phyloP scores from a whole-genome alignment of 2,329 filamentous ascomycete species.

The Colletotrichum sidae region DNA sequence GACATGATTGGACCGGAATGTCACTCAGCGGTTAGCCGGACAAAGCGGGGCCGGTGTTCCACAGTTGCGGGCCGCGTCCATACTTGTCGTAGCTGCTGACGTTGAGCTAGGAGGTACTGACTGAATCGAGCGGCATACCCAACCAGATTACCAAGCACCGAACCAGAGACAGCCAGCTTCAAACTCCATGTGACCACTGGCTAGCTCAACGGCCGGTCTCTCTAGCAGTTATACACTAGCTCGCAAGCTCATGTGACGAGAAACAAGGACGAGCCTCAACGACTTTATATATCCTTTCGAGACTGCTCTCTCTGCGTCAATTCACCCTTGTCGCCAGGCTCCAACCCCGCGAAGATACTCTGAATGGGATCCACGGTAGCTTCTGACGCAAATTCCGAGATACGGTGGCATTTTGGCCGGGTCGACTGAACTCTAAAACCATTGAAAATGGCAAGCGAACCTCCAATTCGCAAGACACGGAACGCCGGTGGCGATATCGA shows the following conservation, averaged over 20 bases:
- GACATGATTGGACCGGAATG: conserved; percentile 9
- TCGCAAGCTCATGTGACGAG: conserved; percentile 21
- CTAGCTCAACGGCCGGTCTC: background rate
- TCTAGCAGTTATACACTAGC: conserved; percentile 13
- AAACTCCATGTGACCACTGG: conserved; percentile 13
- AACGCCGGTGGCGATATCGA: conserved; percentile 2
- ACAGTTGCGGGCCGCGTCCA: conserved; percentile 11
- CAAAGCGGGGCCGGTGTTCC: conserved; percentile 17
- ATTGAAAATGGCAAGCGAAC: conserved; percentile 16
- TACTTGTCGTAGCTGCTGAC: conserved; percentile 9
- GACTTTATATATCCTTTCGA: background rate
- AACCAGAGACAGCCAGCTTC: conserved; percentile 10
- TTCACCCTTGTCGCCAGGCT: background rate
- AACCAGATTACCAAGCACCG: conserved; percentile 31
- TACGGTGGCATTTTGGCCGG: conserved; percentile 22
- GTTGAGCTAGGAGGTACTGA: background rate
- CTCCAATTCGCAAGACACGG: conserved; percentile 8
- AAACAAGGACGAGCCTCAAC: conserved; percentile 2
- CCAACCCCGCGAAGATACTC: background rate
- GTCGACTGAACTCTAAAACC: too few species aligned
- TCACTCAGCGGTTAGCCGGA: conserved; percentile 7
- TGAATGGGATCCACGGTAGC: conserved; percentile 18
- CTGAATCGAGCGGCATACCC: conserved; percentile 2
- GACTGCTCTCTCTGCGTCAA: background rate
- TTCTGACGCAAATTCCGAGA: conserved; percentile 9